Conservation (phyloP, 2,329 filamentous ascomycete species). For the Parastagonospora nodorum region DNA sequence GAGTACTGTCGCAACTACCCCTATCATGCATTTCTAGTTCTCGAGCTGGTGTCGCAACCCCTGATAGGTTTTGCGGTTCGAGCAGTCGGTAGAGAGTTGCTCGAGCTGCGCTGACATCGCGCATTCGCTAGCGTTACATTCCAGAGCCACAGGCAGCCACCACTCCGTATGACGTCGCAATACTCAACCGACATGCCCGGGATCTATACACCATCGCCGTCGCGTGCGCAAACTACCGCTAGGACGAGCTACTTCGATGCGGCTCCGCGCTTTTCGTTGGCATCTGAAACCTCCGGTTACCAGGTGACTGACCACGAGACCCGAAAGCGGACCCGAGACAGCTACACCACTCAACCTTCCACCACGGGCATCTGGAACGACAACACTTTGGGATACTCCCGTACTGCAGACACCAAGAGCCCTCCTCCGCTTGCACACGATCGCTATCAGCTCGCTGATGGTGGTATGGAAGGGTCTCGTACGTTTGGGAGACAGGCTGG, state of each 20-base stretch:
- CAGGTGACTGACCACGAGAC: conserved; percentile 42
- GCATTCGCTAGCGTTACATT: conserved; percentile 6
- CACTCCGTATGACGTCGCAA: conserved; percentile 28
- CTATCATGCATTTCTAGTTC: conserved; percentile 26
- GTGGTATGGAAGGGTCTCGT: conserved; percentile 55
- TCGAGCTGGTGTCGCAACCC: conserved; percentile 1
- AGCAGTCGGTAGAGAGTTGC: background rate
- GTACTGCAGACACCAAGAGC: conserved; percentile 34
- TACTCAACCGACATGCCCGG: conserved; percentile 35
- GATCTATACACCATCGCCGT: conserved; percentile 26
- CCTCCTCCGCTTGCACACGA: conserved; percentile 58
- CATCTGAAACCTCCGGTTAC: conserved; percentile 29
- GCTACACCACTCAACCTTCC: conserved; percentile 16
- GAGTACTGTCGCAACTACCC: conserved; percentile 11
- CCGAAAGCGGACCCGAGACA: conserved; percentile 36
- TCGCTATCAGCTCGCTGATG: conserved; percentile 55
- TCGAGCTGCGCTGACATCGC: conserved; percentile 15
- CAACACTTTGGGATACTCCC: conserved; percentile 22
- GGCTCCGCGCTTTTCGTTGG: conserved; percentile 27
- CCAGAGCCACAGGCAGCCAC: conserved; percentile 25
- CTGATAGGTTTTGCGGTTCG: conserved; percentile 3
- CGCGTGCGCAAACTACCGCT: conserved; percentile 18
- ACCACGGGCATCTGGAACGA: conserved; percentile 25
- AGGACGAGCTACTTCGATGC: conserved; percentile 26
- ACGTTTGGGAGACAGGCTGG: conserved; percentile 44